A percentile compares a stretch with the other conserved stretches of the same genome.
Conservation (phyloP, 768 basidiomycete species). For the Mycena kentingensis region DNA sequence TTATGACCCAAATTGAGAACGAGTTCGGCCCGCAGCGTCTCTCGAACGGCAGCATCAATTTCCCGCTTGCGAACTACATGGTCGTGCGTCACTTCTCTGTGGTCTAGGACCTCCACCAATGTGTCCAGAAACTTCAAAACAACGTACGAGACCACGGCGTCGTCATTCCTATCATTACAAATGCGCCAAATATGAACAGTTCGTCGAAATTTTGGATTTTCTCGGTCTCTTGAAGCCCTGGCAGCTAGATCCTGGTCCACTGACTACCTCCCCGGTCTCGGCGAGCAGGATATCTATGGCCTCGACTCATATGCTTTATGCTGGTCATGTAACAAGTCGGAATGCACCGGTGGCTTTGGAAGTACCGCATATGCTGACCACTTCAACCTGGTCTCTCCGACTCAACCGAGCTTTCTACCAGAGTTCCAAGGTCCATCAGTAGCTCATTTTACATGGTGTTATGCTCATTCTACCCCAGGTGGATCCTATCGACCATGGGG, state of each 20-base stretch:
- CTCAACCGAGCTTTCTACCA: constrained; percentile 17
- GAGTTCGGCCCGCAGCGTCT: constrained; percentile 15
- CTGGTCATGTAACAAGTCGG: constrained; percentile 20
- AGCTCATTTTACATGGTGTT: too few species aligned
- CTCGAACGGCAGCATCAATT: constrained; percentile 12
- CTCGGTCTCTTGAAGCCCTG: not conserved
- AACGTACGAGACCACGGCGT: constrained; percentile 15
- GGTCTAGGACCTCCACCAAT: not conserved
- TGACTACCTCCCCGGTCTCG: constrained; percentile 17
- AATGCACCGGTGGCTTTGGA: constrained; percentile 6
- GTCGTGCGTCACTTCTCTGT: not conserved
- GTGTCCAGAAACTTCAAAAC: constrained; percentile 8
- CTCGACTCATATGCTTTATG: constrained; percentile 17
- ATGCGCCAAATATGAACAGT: constrained; percentile 17
- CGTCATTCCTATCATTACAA: constrained; percentile 12
- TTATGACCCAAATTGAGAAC: constrained; percentile 19
- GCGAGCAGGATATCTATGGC: constrained; percentile 16
- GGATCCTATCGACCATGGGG: constrained; percentile 20
- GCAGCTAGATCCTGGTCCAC: constrained; percentile 15
- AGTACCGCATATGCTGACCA: constrained; percentile 13
- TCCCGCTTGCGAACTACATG: constrained; percentile 15
- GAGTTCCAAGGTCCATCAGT: constrained; percentile 25
- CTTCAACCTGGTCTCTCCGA: constrained; percentile 13
- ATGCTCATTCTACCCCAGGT: too few species aligned
- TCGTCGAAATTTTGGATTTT: not conserved